These are phyloP conservation scores for Colletotrichum noveboracense DNA, from an alignment of 2,329 filamentous ascomycete genomes.

Conservation along the genomic window DNA sequence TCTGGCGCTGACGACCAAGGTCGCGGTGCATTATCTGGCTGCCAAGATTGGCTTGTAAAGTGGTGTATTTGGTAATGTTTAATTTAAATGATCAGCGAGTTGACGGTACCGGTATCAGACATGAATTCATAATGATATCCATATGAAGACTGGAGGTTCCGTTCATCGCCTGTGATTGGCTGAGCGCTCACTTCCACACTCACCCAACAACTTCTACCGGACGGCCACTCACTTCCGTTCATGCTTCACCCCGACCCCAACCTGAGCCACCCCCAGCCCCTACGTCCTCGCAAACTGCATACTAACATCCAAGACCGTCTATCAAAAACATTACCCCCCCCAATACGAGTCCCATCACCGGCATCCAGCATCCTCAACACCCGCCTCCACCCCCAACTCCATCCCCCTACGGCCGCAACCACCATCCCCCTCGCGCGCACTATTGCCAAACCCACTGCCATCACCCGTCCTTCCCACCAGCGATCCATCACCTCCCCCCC, in stretches of 20 bases:
- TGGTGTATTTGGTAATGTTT: background rate
- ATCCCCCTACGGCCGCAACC: background rate
- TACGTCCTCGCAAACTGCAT: background rate
- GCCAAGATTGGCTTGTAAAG: background rate
- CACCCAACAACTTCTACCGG: background rate
- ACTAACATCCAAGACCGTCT: background rate
- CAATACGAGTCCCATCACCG: background rate
- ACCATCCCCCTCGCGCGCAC: background rate
- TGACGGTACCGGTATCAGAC: background rate
- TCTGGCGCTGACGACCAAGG: background rate
- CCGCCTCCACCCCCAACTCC: background rate
- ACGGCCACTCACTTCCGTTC: background rate
- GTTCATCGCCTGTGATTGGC: background rate
- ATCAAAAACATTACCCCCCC: background rate
- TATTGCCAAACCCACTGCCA: background rate
- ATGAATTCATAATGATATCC: background rate
- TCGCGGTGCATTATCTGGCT: background rate
- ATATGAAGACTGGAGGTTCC: background rate
- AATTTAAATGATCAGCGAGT: background rate
- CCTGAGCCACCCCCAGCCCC: background rate
- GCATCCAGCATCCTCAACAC: background rate
- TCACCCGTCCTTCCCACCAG: background rate
- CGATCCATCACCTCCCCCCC: background rate
- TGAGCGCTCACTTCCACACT: background rate
- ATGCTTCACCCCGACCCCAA: background rate